phyloP scores from a whole-genome alignment of 805 yeast genomes.

The Kuraishia floccosa region DNA sequence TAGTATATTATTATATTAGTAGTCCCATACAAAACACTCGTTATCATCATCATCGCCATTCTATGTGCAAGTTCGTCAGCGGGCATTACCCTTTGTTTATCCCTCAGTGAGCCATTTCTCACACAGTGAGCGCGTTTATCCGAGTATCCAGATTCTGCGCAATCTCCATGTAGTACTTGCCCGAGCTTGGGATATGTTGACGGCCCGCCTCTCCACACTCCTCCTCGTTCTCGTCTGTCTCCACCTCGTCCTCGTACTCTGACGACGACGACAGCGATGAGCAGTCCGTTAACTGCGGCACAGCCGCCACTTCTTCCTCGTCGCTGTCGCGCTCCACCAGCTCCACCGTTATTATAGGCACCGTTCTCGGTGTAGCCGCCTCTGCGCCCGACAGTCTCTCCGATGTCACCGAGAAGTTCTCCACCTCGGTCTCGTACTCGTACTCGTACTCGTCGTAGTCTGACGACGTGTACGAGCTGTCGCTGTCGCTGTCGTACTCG shows the following conservation, averaged over 20 bases:
- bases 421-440: not conserved
- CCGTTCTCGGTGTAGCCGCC: not conserved
- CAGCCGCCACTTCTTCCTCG: not conserved
- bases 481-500: slow-evolving; percentile 9
- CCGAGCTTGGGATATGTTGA: too few species aligned
- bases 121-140: too few species aligned
- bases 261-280: slow-evolving; percentile 2
- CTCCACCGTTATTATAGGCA: not conserved
- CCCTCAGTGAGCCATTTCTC: too few species aligned
- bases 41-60: too few species aligned
- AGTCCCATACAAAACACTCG: too few species aligned
- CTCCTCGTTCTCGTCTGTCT: too few species aligned
- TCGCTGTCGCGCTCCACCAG: not conserved
- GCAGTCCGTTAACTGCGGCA: slow-evolving; percentile 2
- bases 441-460: slow-evolving; percentile 3
- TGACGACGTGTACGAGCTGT: slow-evolving; percentile 3
- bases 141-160: too few species aligned
- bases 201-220: too few species aligned
- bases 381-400: not conserved
- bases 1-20: too few species aligned
- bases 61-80: too few species aligned
- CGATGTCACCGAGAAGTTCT: not conserved
- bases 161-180: too few species aligned
- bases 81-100: too few species aligned
- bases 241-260: slow-evolving; percentile 1